phyloP scores from a whole-genome alignment of 2,329 filamentous ascomycete genomes.

The Onygena corvina region DNA sequence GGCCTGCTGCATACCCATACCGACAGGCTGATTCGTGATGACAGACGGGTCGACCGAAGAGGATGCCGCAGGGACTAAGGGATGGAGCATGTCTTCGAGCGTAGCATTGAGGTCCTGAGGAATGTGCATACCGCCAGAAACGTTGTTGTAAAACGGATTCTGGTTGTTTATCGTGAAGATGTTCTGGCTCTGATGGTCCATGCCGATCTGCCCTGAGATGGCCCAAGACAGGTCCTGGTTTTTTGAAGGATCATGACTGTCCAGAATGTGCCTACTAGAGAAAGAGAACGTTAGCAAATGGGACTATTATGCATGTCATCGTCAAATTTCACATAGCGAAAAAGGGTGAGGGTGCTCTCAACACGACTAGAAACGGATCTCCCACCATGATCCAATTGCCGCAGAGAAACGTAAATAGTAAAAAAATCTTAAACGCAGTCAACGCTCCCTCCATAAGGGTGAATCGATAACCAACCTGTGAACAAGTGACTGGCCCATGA shows the following conservation, averaged over 20 bases:
- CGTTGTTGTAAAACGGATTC: background rate
- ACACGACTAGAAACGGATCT: slow-evolving; percentile 1
- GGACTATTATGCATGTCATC: too few relatives aligned
- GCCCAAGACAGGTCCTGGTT: background rate
- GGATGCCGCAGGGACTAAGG: background rate
- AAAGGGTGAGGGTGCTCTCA: background rate
- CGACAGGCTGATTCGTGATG: slow-evolving; percentile 4
- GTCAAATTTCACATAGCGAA: background rate
- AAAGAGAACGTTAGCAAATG: too few relatives aligned
- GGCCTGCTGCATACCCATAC: background rate
- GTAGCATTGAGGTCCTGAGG: background rate
- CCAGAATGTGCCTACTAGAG: background rate
- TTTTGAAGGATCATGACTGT: background rate
- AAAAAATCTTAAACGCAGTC: slow-evolving; percentile 7
- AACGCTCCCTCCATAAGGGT: slow-evolving; percentile 9
- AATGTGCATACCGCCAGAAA: background rate
- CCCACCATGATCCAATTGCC: background rate
- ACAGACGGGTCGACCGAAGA: background rate
- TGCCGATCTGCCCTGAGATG: background rate
- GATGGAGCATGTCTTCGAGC: background rate
- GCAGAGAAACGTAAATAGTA: background rate
- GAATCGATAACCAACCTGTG: slow-evolving; percentile 13
- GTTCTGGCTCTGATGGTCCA: background rate
- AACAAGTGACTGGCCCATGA: slow-evolving; percentile 12
- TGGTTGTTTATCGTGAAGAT: background rate